These are phyloP conservation scores for Spizellomyces punctatus DNA, from an alignment of 192 early-diverging fungal species.

Conservation along the genomic window DNA sequence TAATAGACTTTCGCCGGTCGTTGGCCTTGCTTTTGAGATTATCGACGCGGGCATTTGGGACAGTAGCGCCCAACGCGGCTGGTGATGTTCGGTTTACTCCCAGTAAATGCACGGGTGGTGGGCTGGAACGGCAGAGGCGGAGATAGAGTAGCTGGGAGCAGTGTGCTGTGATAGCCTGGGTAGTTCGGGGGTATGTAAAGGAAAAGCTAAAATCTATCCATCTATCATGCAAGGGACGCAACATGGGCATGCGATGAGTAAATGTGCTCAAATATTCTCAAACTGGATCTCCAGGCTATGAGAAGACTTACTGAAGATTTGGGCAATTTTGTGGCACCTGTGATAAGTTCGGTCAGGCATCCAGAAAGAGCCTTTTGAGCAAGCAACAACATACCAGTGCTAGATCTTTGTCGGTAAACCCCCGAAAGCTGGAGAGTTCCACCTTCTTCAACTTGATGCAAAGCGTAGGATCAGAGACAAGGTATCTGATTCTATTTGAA, in stretches of 20 bases:
- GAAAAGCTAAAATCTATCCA: conserved; percentile 53
- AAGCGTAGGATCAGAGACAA: conserved; percentile 34
- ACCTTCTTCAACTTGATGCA: conserved; percentile 39
- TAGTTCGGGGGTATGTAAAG: conserved; percentile 47
- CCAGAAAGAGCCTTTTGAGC: neutral
- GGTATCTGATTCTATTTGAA: conserved; percentile 35
- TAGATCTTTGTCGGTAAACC: conserved; percentile 43
- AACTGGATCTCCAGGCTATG: neutral
- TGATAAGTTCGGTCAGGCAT: neutral
- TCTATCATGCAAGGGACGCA: conserved; percentile 9
- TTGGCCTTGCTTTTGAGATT: neutral
- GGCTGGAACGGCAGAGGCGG: conserved; percentile 31
- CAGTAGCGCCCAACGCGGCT: too few relatives aligned
- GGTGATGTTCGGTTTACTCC: too few relatives aligned
- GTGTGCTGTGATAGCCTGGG: conserved; percentile 24
- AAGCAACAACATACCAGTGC: conserved; percentile 16
- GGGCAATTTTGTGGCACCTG: neutral
- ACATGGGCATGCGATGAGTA: neutral
- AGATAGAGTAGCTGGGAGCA: conserved; percentile 42
- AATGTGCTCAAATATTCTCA: neutral
- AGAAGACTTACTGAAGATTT: neutral
- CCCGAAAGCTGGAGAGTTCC: conserved; percentile 37
- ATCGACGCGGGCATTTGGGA: neutral
- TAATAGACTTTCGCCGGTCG: neutral
- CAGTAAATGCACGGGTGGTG: conserved; percentile 2